Base-by-base conservation (phyloP, 257 asterid genomes). In the Ballota nigra region DNA sequence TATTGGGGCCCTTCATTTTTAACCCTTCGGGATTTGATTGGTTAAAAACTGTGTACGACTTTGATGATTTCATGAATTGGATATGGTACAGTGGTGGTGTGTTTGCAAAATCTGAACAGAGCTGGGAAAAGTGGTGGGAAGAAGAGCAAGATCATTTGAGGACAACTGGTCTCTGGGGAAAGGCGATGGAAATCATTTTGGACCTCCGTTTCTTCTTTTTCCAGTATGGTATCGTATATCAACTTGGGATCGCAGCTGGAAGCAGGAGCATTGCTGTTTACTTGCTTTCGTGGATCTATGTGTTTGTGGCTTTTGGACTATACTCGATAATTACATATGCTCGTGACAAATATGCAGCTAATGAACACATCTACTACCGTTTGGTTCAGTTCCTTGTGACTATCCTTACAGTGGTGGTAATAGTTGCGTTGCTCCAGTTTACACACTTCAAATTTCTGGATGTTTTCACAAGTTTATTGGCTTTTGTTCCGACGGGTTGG, bases 51-150 rank as follows among this genome's bases (percentile, higher is more conserved):
- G 99, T 94, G 18, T 88, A 94, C 29, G 99, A 95, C 81, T 95
- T 92, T 75, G 99, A 89, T 75, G 99, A 92, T 31, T 95, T 92
- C 78, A 86, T 95, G 97, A 85, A 69, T 76, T 95, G 98, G 99
- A 86, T 95, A 75, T 95, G 99, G 99, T 95, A 78, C 82, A 80
- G 70, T 51, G 99, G 99, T 73, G 89, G 97, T 31, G 99, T 95
- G 70, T 95, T 95, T 83, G 83, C 93, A 8, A 95, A 89, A 80
- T 13, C 97, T 34, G 98, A 95, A 70, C 98, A 91, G 82, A 91
- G 99, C 88, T 95, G 99, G 98, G 96, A 95, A 83, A 80, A 86
- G 78, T 95, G 99, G 99, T 95, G 99, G 99, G 75, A 86, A 6
- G 99, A 95, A 84, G 99, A 95, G 85, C 98, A 91, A 75, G 98